Conservation (phyloP, 2,329 filamentous ascomycete species). For the Aspergillus thermomutatus region DNA sequence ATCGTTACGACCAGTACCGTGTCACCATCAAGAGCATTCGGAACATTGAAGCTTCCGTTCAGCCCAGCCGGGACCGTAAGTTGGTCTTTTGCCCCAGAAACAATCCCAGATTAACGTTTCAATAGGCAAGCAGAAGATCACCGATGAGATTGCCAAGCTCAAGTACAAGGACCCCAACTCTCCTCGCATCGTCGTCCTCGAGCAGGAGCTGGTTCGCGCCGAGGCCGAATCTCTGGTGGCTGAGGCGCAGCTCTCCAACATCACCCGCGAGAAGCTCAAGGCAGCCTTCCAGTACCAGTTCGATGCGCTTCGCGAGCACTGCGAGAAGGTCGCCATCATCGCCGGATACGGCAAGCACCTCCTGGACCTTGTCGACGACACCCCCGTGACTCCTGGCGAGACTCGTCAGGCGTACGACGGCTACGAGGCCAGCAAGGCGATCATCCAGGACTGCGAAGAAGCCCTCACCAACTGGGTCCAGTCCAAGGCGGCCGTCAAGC, state of each 20-base stretch:
- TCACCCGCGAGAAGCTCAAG: conserved; percentile 99
- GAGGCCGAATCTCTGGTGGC: conserved; percentile 98
- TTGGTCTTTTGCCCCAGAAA: conserved; percentile 11
- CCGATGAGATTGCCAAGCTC: conserved; percentile 95
- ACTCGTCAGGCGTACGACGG: conserved; percentile 94
- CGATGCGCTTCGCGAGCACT: conserved; percentile 93
- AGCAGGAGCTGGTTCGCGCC: conserved; percentile 96
- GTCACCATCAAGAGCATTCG: conserved; percentile 99
- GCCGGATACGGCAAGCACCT: conserved; percentile 97
- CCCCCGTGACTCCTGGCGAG: conserved; percentile 93
- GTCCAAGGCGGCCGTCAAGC: conserved; percentile 81
- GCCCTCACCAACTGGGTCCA: conserved; percentile 95
- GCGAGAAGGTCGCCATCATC: conserved; percentile 97
- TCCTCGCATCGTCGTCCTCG: conserved; percentile 92
- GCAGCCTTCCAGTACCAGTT: conserved; percentile 98
- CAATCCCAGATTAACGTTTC: neutral
- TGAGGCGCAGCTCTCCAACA: conserved; percentile 97
- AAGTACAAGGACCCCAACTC: conserved; percentile 99
- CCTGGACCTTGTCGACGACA: conserved; percentile 94
- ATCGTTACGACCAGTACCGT: conserved; percentile 98
- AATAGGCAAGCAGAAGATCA: conserved; percentile 96
- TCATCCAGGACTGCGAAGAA: conserved; percentile 99
- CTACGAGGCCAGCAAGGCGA: conserved; percentile 96
- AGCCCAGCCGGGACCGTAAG: conserved; percentile 94
- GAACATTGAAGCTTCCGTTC: conserved; percentile 97